phyloP scores from a whole-genome alignment of 2,329 filamentous ascomycete species.

The Diaporthe citri region DNA sequence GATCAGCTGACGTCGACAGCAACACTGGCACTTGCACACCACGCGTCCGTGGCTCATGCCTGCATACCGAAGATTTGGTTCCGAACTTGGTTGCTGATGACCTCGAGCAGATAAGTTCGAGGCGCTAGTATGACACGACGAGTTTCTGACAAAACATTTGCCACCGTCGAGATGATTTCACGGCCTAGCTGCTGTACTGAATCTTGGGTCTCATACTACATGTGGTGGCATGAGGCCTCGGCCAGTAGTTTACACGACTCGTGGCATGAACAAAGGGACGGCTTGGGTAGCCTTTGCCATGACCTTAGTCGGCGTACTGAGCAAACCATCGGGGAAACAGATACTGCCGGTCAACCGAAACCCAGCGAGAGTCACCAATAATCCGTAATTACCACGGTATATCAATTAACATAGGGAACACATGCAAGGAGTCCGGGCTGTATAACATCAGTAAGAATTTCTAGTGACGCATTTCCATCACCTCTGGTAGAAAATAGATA shows the following conservation, averaged over 20 bases:
- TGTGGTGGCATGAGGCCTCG: background rate
- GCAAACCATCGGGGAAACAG: background rate
- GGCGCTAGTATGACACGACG: slow-evolving; percentile 5
- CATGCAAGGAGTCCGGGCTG: background rate
- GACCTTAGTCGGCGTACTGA: background rate
- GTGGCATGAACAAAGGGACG: background rate
- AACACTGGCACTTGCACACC: too few relatives aligned
- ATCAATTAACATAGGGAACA: too few relatives aligned
- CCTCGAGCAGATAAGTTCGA: background rate
- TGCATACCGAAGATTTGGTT: background rate
- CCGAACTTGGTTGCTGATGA: background rate
- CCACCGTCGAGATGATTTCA: background rate
- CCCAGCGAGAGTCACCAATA: background rate
- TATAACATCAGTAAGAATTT: background rate
- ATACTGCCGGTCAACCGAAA: background rate
- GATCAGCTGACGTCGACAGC: background rate
- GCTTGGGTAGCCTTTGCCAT: background rate
- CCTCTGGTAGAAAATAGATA: too few relatives aligned
- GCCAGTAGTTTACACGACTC: background rate
- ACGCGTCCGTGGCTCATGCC: background rate
- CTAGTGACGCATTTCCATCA: too few relatives aligned
- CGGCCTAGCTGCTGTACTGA: background rate
- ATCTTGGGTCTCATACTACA: background rate
- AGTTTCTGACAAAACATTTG: background rate
- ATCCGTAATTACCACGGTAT: background rate